These are phyloP conservation scores for Colletotrichum tropicale DNA, from an alignment of 2,329 filamentous ascomycete genomes.

Conservation along the genomic window DNA sequence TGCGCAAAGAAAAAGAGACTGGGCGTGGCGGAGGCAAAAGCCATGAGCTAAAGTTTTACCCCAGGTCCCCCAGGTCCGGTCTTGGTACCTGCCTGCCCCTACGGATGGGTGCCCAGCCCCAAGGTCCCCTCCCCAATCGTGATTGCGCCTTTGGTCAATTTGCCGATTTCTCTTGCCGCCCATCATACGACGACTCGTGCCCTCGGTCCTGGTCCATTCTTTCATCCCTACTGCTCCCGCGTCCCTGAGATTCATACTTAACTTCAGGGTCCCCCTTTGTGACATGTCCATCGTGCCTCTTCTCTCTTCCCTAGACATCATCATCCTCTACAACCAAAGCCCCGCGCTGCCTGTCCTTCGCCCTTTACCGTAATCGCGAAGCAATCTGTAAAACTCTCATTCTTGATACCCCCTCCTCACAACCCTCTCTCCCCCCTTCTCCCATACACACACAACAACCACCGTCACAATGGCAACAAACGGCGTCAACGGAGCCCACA, in stretches of 20 bases:
- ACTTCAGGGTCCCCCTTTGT: neutral
- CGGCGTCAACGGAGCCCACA: slow-evolving; percentile 7
- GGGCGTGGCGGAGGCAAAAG: neutral
- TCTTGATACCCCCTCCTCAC: neutral
- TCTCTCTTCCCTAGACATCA: neutral
- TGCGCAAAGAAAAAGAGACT: neutral
- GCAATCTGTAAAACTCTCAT: neutral
- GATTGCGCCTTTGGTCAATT: neutral
- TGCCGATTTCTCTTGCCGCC: slow-evolving; percentile 1
- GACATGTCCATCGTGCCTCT: neutral
- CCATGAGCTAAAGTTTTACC: neutral
- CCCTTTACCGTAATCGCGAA: neutral
- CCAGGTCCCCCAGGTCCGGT: neutral
- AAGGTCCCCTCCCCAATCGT: neutral
- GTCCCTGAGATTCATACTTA: neutral
- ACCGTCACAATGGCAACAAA: slow-evolving; percentile 15
- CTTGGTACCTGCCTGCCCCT: too few species aligned
- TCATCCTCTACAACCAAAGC: neutral
- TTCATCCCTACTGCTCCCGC: neutral
- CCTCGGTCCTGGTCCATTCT: neutral
- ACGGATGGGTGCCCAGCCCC: neutral
- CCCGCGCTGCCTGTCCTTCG: neutral
- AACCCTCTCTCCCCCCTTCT: neutral
- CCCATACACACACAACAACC: neutral
- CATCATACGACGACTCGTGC: slow-evolving; percentile 3